These are phyloP conservation scores for Silene coronaria DNA, from an alignment of 179 eudicot species.

Conservation along the genomic window DNA sequence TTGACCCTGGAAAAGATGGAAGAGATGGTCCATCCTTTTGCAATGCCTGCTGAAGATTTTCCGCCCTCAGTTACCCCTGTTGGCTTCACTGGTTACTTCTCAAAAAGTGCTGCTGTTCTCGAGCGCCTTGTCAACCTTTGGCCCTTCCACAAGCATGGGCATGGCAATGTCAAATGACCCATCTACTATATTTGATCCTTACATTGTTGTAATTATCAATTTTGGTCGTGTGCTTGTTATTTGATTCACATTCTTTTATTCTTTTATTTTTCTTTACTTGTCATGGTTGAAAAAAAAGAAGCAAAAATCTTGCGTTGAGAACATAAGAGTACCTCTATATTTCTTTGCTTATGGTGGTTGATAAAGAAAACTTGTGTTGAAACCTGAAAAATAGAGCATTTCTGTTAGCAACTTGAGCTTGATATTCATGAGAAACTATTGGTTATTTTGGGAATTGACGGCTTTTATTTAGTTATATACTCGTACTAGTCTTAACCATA, in stretches of 20 bases:
- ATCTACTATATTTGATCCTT: neutral
- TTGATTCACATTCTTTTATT: constrained; percentile 14
- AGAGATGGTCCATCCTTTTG: constrained; percentile 76
- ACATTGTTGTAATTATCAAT: constrained; percentile 17
- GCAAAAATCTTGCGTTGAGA: no score
- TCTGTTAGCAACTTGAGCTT: no score
- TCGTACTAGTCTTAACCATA: no score
- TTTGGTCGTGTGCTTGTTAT: constrained; percentile 14
- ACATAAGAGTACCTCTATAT: no score
- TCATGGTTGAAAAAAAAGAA: no score
- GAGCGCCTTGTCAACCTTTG: constrained; percentile 91
- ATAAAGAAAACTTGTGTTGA: no score
- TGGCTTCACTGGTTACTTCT: constrained; percentile 85
- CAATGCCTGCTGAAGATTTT: constrained; percentile 98
- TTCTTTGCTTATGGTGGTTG: no score
- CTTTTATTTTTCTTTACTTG: neutral
- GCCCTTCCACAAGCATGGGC: constrained; percentile 75
- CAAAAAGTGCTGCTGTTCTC: constrained; percentile 78
- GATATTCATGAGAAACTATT: no score
- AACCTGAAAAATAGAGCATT: no score
- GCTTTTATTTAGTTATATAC: no score
- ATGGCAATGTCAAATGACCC: constrained; percentile 40
- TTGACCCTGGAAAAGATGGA: constrained; percentile 80
- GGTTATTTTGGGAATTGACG: no score
- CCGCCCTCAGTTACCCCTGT: constrained; percentile 75